Evolutionary conservation across 208 protist species (phyloP).

Genomic region (Trypanosomatidae sp.): DNA sequence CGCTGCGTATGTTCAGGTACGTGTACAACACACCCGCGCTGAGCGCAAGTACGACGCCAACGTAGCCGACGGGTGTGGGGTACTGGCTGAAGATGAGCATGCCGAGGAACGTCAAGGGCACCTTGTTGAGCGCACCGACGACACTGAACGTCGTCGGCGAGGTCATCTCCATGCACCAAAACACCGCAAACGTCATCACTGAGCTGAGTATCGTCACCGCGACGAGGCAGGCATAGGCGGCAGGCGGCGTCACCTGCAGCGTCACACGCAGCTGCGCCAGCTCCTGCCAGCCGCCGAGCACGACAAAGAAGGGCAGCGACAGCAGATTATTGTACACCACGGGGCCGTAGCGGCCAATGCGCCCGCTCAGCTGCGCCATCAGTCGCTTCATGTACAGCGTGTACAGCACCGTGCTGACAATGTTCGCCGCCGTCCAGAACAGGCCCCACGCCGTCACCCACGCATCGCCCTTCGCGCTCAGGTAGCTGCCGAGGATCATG

Average conservation of each 20-base stretch:
- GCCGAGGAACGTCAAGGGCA: constrained; percentile 67
- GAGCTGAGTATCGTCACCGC: constrained; percentile 43
- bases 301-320: constrained; percentile 55
- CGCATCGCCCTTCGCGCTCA: constrained; percentile 39
- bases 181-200: constrained; percentile 71
- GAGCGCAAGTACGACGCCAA: constrained; percentile 64
- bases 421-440: constrained; percentile 74
- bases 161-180: constrained; percentile 83
- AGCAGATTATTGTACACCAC: constrained; percentile 86
- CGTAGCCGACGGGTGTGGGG: constrained; percentile 42
- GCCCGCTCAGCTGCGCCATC: constrained; percentile 21
- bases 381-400: constrained; percentile 81
- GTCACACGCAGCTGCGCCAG: constrained; percentile 1
- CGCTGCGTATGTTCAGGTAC: constrained; percentile 28
- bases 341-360: constrained; percentile 63
- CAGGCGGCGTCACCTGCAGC: constrained; percentile 5
- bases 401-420: constrained; percentile 57
- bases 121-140: constrained; percentile 72
- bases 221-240: constrained; percentile 10
- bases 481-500: constrained; percentile 48
- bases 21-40: constrained; percentile 63
- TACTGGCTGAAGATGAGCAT: constrained; percentile 78
- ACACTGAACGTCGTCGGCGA: constrained; percentile 87
- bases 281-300: constrained; percentile 5
- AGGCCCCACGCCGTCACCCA: constrained; percentile 69